Percentiles rank a stretch among this genome's conserved stretches.
Evolutionary conservation across 192 early-diverging fungal species (phyloP).

Genomic region (Umbelopsis vinacea): DNA sequence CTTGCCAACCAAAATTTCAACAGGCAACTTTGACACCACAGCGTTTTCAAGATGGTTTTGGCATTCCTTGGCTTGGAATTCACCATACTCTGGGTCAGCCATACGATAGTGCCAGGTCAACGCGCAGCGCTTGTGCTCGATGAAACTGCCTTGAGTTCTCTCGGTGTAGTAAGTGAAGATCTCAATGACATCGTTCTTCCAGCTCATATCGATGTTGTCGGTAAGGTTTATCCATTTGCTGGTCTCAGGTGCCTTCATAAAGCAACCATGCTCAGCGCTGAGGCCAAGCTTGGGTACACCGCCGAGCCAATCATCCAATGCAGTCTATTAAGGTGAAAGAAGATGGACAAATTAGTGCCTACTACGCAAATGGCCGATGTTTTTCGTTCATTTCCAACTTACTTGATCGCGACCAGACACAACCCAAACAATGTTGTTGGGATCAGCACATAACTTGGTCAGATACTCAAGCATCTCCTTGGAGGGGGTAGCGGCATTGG

Average conservation of each 20-base stretch:
- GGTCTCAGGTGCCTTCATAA: conserved; percentile 70
- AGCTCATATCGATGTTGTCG: conserved; percentile 69
- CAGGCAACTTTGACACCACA: conserved; percentile 78
- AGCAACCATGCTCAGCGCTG: conserved; percentile 88
- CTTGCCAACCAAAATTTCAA: conserved; percentile 88
- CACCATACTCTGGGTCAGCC: conserved; percentile 82
- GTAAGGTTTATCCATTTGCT: conserved; percentile 63
- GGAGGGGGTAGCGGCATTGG: conserved; percentile 84
- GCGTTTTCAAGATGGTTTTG: conserved; percentile 85
- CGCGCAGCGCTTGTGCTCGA: conserved; percentile 84
- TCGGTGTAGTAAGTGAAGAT: conserved; percentile 89
- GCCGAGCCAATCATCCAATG: conserved; percentile 88
- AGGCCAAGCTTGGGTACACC: conserved; percentile 73
- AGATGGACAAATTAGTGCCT: not conserved
- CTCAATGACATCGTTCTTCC: conserved; percentile 82
- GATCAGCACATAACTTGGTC: conserved; percentile 68
- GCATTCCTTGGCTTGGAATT: conserved; percentile 91
- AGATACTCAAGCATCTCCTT: conserved; percentile 86
- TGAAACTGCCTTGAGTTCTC: conserved; percentile 81
- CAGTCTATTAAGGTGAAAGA: conserved; percentile 28
- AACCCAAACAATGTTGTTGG: conserved; percentile 87
- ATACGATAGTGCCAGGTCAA: conserved; percentile 92
- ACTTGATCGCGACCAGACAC: conserved; percentile 92
- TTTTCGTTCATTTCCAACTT: not conserved
- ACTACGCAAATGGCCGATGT: not conserved